A percentile compares a stretch with the other conserved stretches of the same genome.
Evolutionary conservation across 73 alveolate genomes (phyloP).

Genomic region (Paramecium primaurelia): DNA sequence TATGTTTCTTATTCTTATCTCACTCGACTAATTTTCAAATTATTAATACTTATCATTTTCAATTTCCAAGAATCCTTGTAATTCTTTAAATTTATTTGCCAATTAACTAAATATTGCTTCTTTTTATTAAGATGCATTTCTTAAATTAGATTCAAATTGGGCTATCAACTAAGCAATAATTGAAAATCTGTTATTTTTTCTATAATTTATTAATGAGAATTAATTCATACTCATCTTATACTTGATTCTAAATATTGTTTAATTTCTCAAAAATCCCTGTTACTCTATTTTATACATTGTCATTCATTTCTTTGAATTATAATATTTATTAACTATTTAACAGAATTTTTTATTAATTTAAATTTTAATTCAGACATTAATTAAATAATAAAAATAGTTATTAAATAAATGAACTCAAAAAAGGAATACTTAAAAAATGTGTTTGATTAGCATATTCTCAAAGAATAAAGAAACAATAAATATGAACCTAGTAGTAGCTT

Average conservation of each 20-base stretch:
- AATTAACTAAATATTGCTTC: constrained; percentile 8
- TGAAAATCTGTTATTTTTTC: constrained; percentile 20
- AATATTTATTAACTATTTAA: background rate
- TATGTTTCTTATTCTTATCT: background rate
- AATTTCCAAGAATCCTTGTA: background rate
- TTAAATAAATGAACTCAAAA: background rate
- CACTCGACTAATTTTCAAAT: constrained; percentile 5
- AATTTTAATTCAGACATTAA: background rate
- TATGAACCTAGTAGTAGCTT: background rate
- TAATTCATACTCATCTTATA: background rate
- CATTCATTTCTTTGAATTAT: background rate
- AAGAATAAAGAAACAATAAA: background rate
- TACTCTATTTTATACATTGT: background rate
- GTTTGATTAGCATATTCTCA: background rate
- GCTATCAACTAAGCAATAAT: background rate
- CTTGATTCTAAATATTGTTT: background rate
- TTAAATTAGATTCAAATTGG: background rate
- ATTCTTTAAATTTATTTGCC: background rate
- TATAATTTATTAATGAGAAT: background rate
- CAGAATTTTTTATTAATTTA: background rate
- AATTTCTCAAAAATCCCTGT: constrained; percentile 32
- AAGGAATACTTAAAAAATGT: background rate
- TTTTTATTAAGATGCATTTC: background rate
- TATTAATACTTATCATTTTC: constrained; percentile 20
- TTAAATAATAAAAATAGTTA: background rate